These are phyloP conservation scores for Allomyces javanicus DNA, from an alignment of 192 early-diverging fungal genomes.

Conservation along the genomic window DNA sequence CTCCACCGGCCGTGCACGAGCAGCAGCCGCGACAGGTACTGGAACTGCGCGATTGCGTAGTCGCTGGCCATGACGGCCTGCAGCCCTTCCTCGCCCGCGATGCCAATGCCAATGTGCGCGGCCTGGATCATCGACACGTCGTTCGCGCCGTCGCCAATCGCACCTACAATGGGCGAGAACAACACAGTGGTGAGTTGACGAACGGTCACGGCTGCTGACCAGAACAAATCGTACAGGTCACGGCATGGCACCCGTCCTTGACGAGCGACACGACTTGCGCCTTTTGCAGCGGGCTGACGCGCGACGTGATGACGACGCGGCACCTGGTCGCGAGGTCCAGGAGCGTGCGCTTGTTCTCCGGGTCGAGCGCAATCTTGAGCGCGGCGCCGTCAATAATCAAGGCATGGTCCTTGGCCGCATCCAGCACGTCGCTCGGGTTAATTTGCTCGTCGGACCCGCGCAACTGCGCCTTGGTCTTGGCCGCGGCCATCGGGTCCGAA, in stretches of 20 bases:
- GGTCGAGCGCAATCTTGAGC: slow-evolving; percentile 24
- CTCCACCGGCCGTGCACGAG: slow-evolving; percentile 53
- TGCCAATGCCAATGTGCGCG: slow-evolving; percentile 40
- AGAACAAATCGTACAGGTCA: slow-evolving; percentile 16
- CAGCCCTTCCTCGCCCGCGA: slow-evolving; percentile 54
- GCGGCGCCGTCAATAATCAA: slow-evolving; percentile 54
- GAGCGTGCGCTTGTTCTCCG: slow-evolving; percentile 18
- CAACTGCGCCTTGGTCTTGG: slow-evolving; percentile 1
- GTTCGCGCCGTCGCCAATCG: slow-evolving; percentile 69
- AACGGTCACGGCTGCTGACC: no score
- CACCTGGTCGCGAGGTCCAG: slow-evolving; percentile 35
- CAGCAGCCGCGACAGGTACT: slow-evolving; percentile 36
- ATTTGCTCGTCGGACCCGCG: slow-evolving; percentile 3
- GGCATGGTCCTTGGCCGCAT: slow-evolving; percentile 11
- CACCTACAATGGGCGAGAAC: slow-evolving; percentile 10
- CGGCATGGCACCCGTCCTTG: slow-evolving; percentile 33
- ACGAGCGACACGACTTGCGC: slow-evolving; percentile 52
- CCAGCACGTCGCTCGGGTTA: slow-evolving; percentile 2
- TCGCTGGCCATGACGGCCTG: slow-evolving; percentile 58
- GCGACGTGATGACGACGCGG: slow-evolving; percentile 48
- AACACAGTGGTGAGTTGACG: no score
- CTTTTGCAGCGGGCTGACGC: slow-evolving; percentile 59
- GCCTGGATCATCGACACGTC: slow-evolving; percentile 70
- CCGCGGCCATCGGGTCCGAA: slow-evolving; percentile 1
- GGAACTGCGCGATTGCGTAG: slow-evolving; percentile 54